Conservation (phyloP, 225 moss, liverwort and hornwort genomes). For the Ulota crispa region DNA sequence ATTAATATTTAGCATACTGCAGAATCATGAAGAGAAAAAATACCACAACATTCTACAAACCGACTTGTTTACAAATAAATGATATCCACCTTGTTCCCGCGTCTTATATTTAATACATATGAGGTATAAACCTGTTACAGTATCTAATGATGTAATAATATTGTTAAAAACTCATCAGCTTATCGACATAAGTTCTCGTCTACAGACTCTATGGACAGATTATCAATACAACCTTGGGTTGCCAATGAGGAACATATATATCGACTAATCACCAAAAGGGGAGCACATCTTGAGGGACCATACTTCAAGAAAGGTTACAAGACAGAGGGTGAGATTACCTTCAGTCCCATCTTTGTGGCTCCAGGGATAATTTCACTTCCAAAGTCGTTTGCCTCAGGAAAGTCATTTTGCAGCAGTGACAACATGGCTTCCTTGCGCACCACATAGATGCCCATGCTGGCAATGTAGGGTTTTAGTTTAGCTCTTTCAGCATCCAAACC, state of each 20-base stretch:
- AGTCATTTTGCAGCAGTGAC: conserved; percentile 57
- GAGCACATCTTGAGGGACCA: not conserved
- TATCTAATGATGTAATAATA: not conserved
- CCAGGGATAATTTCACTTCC: conserved; percentile 86
- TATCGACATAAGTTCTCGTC: not conserved
- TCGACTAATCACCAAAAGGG: not conserved
- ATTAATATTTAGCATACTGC: conserved; percentile 28
- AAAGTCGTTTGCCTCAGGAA: conserved; percentile 73
- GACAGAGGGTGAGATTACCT: not conserved
- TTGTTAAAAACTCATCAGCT: not conserved
- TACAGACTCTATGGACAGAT: not conserved
- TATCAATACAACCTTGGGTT: not conserved
- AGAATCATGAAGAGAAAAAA: not conserved
- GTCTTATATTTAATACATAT: not conserved
- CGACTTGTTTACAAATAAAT: not conserved
- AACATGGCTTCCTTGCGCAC: conserved; percentile 72
- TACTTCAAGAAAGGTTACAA: not conserved
- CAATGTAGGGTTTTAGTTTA: conserved; percentile 66
- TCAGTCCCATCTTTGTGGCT: conserved; percentile 69
- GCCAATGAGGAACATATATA: not conserved
- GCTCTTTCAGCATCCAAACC: conserved; percentile 59
- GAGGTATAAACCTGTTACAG: not conserved
- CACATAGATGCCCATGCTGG: conserved; percentile 87
- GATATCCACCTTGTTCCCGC: not conserved
- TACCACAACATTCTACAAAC: not conserved